Conservation (phyloP, 2,329 filamentous ascomycete genomes). For the Hypoxylon sp. region DNA sequence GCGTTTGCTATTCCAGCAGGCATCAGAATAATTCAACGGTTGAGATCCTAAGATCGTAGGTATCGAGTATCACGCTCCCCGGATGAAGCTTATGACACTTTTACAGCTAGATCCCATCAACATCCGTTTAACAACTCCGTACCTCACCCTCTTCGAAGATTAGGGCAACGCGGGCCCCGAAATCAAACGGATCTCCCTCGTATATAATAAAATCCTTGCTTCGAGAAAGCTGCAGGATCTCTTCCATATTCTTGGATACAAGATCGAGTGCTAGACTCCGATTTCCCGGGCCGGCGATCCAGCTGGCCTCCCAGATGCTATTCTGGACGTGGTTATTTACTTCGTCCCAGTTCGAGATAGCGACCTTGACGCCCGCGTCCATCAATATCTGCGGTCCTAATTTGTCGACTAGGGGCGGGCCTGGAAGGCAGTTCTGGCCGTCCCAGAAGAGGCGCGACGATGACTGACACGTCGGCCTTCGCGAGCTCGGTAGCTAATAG, state of each 20-base stretch:
- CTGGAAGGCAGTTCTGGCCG: conserved; percentile 36
- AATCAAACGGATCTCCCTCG: conserved; percentile 53
- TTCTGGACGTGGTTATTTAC: conserved; percentile 42
- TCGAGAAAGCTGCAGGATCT: conserved; percentile 51
- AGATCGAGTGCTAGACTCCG: conserved; percentile 49
- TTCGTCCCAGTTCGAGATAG: conserved; percentile 40
- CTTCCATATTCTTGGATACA: conserved; percentile 53
- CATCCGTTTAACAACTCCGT: conserved; percentile 34
- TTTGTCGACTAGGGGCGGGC: conserved; percentile 34
- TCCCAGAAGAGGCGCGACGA: conserved; percentile 41
- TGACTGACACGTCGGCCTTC: conserved; percentile 32
- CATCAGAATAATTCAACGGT: too few relatives aligned
- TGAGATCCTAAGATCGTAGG: neutral
- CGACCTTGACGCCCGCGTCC: conserved; percentile 38
- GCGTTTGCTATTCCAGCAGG: neutral
- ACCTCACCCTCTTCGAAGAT: conserved; percentile 46
- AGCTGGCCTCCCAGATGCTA: conserved; percentile 42
- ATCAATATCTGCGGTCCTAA: conserved; percentile 39
- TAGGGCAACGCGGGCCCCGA: conserved; percentile 51
- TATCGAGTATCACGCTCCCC: neutral
- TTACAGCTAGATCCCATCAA: conserved; percentile 14
- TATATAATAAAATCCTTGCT: conserved; percentile 53
- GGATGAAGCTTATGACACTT: neutral
- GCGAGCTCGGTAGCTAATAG: conserved; percentile 34
- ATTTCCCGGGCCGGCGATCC: conserved; percentile 39